Base-by-base conservation (phyloP, 1,139 yeast species). In the Hansenula sp. region DNA sequence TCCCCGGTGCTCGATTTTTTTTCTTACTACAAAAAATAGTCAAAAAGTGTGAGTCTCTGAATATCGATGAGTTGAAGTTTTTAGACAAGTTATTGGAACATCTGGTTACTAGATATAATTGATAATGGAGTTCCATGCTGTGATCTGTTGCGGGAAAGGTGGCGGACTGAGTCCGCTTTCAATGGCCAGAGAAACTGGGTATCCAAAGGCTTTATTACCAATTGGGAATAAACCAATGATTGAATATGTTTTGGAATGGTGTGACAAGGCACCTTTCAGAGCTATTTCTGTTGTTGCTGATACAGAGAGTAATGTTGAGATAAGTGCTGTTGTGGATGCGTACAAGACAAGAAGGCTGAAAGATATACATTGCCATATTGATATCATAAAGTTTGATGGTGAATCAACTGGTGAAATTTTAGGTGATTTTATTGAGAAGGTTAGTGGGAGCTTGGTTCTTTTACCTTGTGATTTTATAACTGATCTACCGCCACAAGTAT, bases 391-490 rank as follows among this genome's bases (percentile, higher is more conserved):
- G 12, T 62, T 73, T 9, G 73, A 72, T 42, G 64, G 72, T 19
- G 71, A 72, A 6, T 59, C 71, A 20, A 79, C 87, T 22, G 96
- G 95, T n/a, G 80, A 75, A 42, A 67, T 82, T 30, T 59, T 89
- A 41, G 68, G 71, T 25, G 68, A 76, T 40, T 62, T 80, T 52
- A 68, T 75, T 36, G 66, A 64, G 41, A 55, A 64, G 43, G 31
- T 18, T 11, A 59, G 64, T 44, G 59, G 69, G 37, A 77, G 86
- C 57, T 82, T 88, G 56, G 87, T 89, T 18, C 62, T 92, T 32
- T 65, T 94, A 45, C 97, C 98, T 4, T 90, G 97, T 66, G 98
- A 94, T 62, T 85, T 92, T 55, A 71, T 92, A 38, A 88, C 97
- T 6, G 90, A 90, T 60, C 69, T 90, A 32, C 96, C 96, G 6